Percentiles rank a stretch among this genome's conserved stretches.
Conservation (phyloP, 495 filamentous ascomycete species). For the Neurospora sp. region DNA sequence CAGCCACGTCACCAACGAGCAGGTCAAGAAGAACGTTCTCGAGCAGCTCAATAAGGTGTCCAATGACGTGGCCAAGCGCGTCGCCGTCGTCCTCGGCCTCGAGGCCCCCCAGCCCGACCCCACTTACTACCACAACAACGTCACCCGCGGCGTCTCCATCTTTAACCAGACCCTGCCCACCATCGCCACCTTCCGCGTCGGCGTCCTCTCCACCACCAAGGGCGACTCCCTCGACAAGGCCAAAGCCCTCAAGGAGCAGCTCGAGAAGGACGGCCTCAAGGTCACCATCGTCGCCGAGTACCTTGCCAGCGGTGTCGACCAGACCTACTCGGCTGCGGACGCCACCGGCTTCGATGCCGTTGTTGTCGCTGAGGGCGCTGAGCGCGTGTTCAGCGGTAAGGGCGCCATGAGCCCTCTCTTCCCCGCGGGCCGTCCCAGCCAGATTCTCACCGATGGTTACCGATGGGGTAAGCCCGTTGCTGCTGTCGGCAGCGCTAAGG, state of each 20-base stretch:
- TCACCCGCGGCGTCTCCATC: constrained; percentile 50
- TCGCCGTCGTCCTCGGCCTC: constrained; percentile 53
- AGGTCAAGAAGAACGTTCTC: constrained; percentile 54
- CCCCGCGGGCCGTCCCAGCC: constrained; percentile 50
- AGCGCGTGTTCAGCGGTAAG: constrained; percentile 37
- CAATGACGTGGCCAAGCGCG: constrained; percentile 58
- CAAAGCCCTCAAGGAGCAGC: constrained; percentile 30
- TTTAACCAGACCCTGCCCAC: constrained; percentile 47
- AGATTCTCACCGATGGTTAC: constrained; percentile 58
- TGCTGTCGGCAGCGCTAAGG: constrained; percentile 38
- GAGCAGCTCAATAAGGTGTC: constrained; percentile 61
- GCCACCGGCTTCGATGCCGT: constrained; percentile 65
- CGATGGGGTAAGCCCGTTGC: constrained; percentile 65
- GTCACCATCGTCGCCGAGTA: constrained; percentile 54
- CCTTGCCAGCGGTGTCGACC: constrained; percentile 45
- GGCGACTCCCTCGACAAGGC: constrained; percentile 37
- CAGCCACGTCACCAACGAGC: constrained; percentile 43
- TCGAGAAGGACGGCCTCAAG: constrained; percentile 40
- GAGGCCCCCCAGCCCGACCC: constrained; percentile 47
- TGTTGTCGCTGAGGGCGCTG: constrained; percentile 48
- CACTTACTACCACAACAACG: constrained; percentile 62
- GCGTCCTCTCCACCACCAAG: constrained; percentile 44
- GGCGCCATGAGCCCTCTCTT: constrained; percentile 40
- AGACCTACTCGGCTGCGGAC: constrained; percentile 62
- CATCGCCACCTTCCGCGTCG: constrained; percentile 56